These are phyloP conservation scores for Mucor saturninus DNA, from an alignment of 371 early-diverging fungal species.

Conservation along the genomic window DNA sequence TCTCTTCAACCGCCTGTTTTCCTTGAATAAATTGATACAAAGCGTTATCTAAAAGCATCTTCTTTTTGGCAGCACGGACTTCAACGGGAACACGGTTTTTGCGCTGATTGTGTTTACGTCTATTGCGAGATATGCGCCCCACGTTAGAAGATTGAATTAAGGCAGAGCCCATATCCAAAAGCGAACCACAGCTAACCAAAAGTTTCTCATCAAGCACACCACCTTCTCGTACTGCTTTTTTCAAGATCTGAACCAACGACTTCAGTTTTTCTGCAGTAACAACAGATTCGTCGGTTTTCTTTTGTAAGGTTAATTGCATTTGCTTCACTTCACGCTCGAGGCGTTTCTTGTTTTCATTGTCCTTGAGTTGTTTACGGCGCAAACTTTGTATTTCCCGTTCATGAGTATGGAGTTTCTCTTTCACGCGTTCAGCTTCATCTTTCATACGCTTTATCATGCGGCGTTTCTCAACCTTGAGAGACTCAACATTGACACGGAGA, in stretches of 20 bases:
- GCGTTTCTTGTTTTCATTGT: constrained; percentile 66
- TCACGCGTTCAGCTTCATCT: constrained; percentile 69
- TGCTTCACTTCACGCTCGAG: constrained; percentile 70
- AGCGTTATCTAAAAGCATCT: constrained; percentile 63
- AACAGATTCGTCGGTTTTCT: constrained; percentile 57
- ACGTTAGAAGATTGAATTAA: constrained; percentile 23
- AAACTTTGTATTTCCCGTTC: constrained; percentile 77
- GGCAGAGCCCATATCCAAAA: constrained; percentile 32
- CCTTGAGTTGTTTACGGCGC: constrained; percentile 66
- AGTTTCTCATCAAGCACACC: constrained; percentile 43
- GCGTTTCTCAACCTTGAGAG: constrained; percentile 74
- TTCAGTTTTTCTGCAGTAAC: constrained; percentile 62
- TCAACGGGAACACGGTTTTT: constrained; percentile 23
- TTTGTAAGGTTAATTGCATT: constrained; percentile 56
- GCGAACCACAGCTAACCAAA: constrained; percentile 29
- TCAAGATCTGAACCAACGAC: constrained; percentile 48
- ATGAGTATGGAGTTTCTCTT: constrained; percentile 64
- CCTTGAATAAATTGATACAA: constrained; percentile 47
- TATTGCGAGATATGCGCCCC: constrained; percentile 16
- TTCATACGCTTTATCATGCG: constrained; percentile 81
- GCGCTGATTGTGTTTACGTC: constrained; percentile 18
- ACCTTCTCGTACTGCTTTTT: constrained; percentile 47
- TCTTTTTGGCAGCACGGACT: constrained; percentile 49
- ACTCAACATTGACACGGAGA: constrained; percentile 60
- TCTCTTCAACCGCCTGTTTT: constrained; percentile 49